Base-by-base conservation (phyloP, 805 yeast genomes). In the Candida succiphila region DNA sequence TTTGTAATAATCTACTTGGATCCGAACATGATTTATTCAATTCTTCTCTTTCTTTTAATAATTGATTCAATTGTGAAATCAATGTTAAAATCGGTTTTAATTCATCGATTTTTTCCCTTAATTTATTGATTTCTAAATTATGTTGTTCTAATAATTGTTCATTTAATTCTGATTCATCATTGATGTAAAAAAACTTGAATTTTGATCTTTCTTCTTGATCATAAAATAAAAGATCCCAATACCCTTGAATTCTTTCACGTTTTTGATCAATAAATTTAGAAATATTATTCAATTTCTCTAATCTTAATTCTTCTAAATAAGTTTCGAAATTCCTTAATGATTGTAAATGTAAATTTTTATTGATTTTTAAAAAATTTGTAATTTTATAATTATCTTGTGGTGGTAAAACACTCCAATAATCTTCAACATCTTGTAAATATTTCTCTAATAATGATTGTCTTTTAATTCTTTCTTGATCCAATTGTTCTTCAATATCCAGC, bases 1-100 rank as follows among this genome's bases (percentile, higher is more conserved):
- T 73, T 40, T 80, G 73, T 30, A 81, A 54, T 28, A 88, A 63
- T 40, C 97, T 67, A 1, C 89, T 75, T 0, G 96, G 77, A 51
- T 89, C 92, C 46, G 75, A 78, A 2, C 81, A 69, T 4, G 92
- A 75, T 39, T 75, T 80, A 25, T 68, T 78, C 25, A 92, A 65
- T 30, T 70, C 70, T 2, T 52, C 42, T 39, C 80, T 81, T 42
- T 85, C 94, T 12, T 61, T 55, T 27, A 75, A 52, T 18, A 87
- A 54, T 3, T 64, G 67, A 29, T 70, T 61, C 40, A 83, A 67
- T 29, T 69, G 71, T 4, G 69, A 63, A 21, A 81, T 70, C n/a
- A 71, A 53, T 10, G 61, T 57, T 27, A 86, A 54, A 6, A 85
- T 60, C 0, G 78, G 76, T 40, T 67, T 67, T 38, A 75, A 66